Conservation (phyloP, 306 rosid species). For the Gastrolobium villosum region DNA sequence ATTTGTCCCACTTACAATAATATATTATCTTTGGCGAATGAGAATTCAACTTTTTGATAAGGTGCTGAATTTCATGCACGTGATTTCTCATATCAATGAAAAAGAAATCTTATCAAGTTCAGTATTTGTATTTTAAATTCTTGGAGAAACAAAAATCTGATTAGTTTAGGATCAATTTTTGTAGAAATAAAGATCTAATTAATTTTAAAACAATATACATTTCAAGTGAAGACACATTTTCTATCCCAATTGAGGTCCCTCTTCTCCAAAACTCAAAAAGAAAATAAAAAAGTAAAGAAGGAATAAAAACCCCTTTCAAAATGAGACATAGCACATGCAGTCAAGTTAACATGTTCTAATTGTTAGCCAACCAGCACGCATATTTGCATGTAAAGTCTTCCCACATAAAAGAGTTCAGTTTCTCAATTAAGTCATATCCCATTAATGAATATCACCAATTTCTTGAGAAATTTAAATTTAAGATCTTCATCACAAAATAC, state of each 20-base stretch:
- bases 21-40: conserved; percentile 66
- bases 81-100: conserved; percentile 46
- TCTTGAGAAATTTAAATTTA: neutral
- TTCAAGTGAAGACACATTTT: neutral
- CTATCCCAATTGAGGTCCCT: neutral
- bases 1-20: conserved; percentile 53
- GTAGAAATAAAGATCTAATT: neutral
- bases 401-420: neutral
- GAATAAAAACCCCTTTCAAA: neutral
- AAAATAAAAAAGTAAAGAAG: neutral
- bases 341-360: neutral
- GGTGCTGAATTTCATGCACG: conserved; percentile 63
- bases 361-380: neutral
- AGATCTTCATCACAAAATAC: neutral
- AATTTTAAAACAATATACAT: neutral
- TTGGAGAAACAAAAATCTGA: neutral
- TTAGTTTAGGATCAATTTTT: neutral
- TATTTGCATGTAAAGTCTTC: no score
- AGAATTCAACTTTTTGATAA: conserved; percentile 68
- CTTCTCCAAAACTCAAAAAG: neutral
- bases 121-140: conserved; percentile 31
- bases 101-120: conserved; percentile 44
- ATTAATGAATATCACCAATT: neutral
- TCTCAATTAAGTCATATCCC: neutral
- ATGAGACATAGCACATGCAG: neutral